Percentiles rank a stretch among this genome's conserved stretches.
Evolutionary conservation across 176 grass and related monocot genomes (phyloP).

Genomic region (Triticum turgidum): DNA sequence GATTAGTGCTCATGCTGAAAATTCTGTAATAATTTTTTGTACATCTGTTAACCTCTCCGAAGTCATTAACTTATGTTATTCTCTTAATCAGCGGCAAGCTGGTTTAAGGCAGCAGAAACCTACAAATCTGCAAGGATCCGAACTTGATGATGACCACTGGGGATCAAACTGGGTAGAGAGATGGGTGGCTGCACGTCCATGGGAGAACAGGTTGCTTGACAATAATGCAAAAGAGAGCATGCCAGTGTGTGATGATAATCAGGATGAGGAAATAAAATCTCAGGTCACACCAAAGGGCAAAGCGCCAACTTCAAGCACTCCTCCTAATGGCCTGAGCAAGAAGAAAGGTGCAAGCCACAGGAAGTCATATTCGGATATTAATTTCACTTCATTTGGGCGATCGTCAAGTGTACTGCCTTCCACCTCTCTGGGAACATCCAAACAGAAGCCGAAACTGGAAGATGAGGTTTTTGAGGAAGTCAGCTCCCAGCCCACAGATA

Average conservation of each 20-base stretch:
- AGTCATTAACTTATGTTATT: conserved; percentile 22
- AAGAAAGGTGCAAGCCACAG: conserved; percentile 49
- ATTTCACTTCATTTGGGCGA: conserved; percentile 50
- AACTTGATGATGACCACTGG: conserved; percentile 73
- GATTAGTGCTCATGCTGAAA: neutral
- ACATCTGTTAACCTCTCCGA: conserved; percentile 13
- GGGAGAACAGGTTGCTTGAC: conserved; percentile 92
- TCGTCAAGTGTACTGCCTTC: conserved; percentile 42
- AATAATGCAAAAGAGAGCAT: conserved; percentile 58
- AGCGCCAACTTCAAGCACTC: conserved; percentile 23
- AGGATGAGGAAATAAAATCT: conserved; percentile 45
- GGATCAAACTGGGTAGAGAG: conserved; percentile 98
- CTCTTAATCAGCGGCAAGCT: conserved; percentile 76
- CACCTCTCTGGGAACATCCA: conserved; percentile 51
- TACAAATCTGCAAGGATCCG: conserved; percentile 36
- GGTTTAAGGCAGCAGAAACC: conserved; percentile 68
- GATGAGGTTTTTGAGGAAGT: conserved; percentile 68
- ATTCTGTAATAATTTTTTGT: neutral
- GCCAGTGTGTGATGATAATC: conserved; percentile 42
- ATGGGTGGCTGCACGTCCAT: conserved; percentile 97
- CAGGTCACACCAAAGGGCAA: conserved; percentile 52
- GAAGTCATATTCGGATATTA: conserved; percentile 72
- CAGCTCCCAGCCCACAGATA: conserved; percentile 50
- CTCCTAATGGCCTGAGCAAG: conserved; percentile 34
- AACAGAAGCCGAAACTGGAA: conserved; percentile 43